These are phyloP conservation scores for Colletotrichum sp. DNA, from an alignment of 2,329 filamentous ascomycete genomes.

Conservation along the genomic window DNA sequence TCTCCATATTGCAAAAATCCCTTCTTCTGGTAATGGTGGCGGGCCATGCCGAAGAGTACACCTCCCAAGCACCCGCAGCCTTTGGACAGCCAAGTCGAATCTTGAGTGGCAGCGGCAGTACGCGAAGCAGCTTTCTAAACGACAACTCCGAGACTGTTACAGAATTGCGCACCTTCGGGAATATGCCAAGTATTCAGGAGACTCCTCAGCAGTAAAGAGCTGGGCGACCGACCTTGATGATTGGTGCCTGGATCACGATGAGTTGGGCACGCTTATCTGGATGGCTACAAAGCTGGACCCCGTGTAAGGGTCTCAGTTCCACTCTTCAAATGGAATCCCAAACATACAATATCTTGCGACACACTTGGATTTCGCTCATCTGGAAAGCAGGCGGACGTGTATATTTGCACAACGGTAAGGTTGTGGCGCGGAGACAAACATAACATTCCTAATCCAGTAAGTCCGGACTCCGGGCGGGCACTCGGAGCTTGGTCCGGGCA, in stretches of 20 bases:
- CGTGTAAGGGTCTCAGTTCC: accelerated
- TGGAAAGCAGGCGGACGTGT: too few relatives aligned
- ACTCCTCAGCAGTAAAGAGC: neutral
- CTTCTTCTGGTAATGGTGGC: neutral
- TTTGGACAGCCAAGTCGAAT: neutral
- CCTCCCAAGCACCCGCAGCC: neutral
- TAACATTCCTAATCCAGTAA: neutral
- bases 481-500: neutral
- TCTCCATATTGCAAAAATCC: accelerated
- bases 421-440: neutral
- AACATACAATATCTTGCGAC: too few relatives aligned
- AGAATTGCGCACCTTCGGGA: neutral
- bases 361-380: too few relatives aligned
- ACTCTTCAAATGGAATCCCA: neutral
- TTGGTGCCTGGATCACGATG: neutral
- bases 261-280: neutral
- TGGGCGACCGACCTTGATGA: neutral
- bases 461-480: neutral
- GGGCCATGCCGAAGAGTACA: neutral
- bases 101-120: neutral
- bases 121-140: neutral
- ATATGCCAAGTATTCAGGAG: neutral
- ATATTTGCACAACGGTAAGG: neutral
- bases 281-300: neutral
- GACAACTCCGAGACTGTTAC: neutral